phyloP scores from a whole-genome alignment of 2,329 filamentous ascomycete genomes.

The Exophiala calicioides region DNA sequence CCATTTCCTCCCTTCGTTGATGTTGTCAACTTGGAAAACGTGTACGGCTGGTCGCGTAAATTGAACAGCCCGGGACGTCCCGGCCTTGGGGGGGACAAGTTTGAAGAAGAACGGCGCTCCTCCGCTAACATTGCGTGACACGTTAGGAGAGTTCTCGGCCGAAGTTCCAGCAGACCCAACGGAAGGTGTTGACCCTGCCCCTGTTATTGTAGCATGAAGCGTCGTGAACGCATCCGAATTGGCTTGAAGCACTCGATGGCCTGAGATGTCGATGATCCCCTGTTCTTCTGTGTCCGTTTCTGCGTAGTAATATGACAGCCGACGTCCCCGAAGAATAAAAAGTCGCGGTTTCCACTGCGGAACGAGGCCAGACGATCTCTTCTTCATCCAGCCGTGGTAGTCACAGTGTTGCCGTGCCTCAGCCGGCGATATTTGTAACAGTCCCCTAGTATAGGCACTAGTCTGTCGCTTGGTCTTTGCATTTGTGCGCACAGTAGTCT shows the following conservation, averaged over 20 bases:
- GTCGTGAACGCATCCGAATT: slow-evolving; percentile 89
- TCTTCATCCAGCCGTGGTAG: slow-evolving; percentile 99
- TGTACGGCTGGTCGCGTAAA: slow-evolving; percentile 98
- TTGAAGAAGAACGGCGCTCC: slow-evolving; percentile 97
- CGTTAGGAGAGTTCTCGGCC: slow-evolving; percentile 35
- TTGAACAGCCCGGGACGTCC: slow-evolving; percentile 85
- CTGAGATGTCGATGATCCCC: slow-evolving; percentile 95
- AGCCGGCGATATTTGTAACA: slow-evolving; percentile 76
- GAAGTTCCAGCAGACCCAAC: slow-evolving; percentile 37
- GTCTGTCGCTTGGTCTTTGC: slow-evolving; percentile 87
- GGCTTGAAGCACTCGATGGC: slow-evolving; percentile 92
- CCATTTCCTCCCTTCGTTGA: slow-evolving; percentile 87
- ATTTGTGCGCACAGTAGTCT: slow-evolving; percentile 47
- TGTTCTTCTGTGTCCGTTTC: slow-evolving; percentile 91
- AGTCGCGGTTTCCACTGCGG: slow-evolving; percentile 95
- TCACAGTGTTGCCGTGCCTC: slow-evolving; percentile 86
- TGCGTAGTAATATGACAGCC: slow-evolving; percentile 93
- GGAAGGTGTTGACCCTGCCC: slow-evolving; percentile 53
- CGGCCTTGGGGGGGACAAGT: slow-evolving; percentile 83
- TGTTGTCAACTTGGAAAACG: slow-evolving; percentile 92
- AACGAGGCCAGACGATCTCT: slow-evolving; percentile 94
- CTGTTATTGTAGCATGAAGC: slow-evolving; percentile 86
- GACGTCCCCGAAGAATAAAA: slow-evolving; percentile 90
- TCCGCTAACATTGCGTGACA: slow-evolving; percentile 35
- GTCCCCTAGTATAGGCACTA: slow-evolving; percentile 85